A percentile compares a stretch with the other conserved stretches of the same genome.
Conservation (phyloP, 2,329 filamentous ascomycete genomes). For the Raffaelea deltoideospora region DNA sequence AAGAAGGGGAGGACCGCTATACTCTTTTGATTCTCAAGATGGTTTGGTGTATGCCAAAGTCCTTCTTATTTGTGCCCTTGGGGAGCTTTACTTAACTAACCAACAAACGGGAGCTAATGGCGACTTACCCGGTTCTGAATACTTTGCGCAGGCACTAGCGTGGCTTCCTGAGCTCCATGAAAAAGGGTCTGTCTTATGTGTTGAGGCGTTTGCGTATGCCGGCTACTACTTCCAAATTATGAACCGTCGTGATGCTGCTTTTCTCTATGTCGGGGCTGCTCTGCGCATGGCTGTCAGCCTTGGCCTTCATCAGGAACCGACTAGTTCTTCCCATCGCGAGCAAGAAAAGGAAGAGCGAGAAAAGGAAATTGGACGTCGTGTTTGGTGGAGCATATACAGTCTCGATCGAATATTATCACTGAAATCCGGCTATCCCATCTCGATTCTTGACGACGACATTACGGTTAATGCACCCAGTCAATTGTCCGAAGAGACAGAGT, state of each 20-base stretch:
- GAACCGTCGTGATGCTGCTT: conserved; percentile 38
- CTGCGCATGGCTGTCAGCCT: conserved; percentile 41
- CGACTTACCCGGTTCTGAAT: conserved; percentile 37
- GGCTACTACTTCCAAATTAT: conserved; percentile 44
- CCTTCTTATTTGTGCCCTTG: conserved; percentile 36
- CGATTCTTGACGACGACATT: conserved; percentile 39
- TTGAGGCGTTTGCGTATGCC: conserved; percentile 37
- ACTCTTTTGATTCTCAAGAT: too few relatives aligned
- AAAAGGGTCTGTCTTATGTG: conserved; percentile 35
- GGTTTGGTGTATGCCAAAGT: conserved; percentile 36
- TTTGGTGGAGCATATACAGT: conserved; percentile 43
- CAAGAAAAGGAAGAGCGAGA: too few relatives aligned
- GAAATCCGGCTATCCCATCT: conserved; percentile 38
- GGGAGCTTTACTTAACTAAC: conserved; percentile 41
- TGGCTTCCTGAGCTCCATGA: conserved; percentile 40
- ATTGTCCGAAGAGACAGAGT: conserved; percentile 22
- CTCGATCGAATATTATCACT: conserved; percentile 36
- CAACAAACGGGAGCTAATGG: conserved; percentile 29
- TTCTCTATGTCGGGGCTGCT: conserved; percentile 37
- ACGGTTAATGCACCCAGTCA: conserved; percentile 22
- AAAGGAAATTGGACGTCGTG: too few relatives aligned
- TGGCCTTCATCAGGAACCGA: conserved; percentile 38
- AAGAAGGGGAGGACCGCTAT: conserved; percentile 31
- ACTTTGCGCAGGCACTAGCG: conserved; percentile 34
- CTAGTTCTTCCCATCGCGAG: too few relatives aligned